These are phyloP conservation scores for Piedraia hortae DNA, from an alignment of 2,329 filamentous ascomycete species.

Conservation along the genomic window DNA sequence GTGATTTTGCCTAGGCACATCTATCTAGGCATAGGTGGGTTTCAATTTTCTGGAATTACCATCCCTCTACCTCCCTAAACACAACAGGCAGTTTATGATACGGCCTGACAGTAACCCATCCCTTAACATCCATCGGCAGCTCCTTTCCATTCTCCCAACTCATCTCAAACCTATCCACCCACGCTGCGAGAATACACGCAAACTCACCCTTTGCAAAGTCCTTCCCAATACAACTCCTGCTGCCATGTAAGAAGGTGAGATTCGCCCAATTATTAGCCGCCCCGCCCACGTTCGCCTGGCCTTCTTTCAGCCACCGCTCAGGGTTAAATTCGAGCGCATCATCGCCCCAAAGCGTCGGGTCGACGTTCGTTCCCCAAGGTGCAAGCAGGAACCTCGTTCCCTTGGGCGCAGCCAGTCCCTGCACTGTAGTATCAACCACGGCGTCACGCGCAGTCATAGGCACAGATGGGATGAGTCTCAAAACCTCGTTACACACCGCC, in stretches of 20 bases:
- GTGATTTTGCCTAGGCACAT: too few species aligned
- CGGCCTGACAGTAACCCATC: conserved; percentile 1
- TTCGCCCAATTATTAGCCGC: conserved; percentile 15
- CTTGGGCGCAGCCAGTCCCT: conserved; percentile 14
- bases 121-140: background rate
- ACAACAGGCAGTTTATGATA: conserved; percentile 1
- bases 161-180: conserved; percentile 5
- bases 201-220: conserved; percentile 8
- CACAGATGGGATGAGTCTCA: conserved; percentile 21
- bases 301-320: conserved; percentile 39
- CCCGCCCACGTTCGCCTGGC: conserved; percentile 14
- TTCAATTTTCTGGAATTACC: too few species aligned
- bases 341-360: conserved; percentile 41
- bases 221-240: conserved; percentile 11
- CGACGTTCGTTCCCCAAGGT: conserved; percentile 18
- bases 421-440: conserved; percentile 17
- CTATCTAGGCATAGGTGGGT: too few species aligned
- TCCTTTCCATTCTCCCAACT: background rate
- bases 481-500: conserved; percentile 18
- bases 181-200: conserved; percentile 6
- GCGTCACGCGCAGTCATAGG: conserved; percentile 20
- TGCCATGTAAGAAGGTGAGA: conserved; percentile 18
- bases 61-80: background rate
- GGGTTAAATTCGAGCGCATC: conserved; percentile 54
- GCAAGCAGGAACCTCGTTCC: conserved; percentile 15